A percentile compares a stretch with the other conserved stretches of the same genome.
These are phyloP conservation scores for Cronartium quercuum DNA, from an alignment of 1,284 basidiomycete genomes.

Conservation along the genomic window DNA sequence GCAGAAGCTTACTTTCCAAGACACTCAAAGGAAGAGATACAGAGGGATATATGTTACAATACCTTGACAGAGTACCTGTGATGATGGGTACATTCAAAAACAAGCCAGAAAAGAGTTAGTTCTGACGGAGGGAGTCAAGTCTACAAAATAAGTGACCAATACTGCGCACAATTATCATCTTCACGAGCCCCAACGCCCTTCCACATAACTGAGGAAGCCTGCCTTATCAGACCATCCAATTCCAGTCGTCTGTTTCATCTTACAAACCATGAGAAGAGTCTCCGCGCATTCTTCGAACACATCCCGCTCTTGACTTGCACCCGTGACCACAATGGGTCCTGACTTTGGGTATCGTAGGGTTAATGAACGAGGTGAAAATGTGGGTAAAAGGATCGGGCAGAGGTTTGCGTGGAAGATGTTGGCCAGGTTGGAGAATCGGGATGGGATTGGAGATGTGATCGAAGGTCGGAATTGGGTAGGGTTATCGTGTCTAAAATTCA, in stretches of 20 bases:
- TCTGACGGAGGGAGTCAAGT: too few relatives aligned
- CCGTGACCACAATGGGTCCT: not conserved
- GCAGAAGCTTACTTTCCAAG: too few relatives aligned
- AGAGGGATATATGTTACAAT: too few relatives aligned
- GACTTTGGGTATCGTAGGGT: slow-evolving; percentile 6
- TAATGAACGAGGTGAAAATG: slow-evolving; percentile 12
- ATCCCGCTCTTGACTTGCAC: not conserved
- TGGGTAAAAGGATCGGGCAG: slow-evolving; percentile 3
- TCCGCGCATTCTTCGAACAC: not conserved
- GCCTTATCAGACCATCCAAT: slow-evolving; percentile 12
- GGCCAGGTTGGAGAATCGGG: not conserved
- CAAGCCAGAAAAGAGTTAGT: too few relatives aligned
- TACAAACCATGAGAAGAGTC: not conserved
- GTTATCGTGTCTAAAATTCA: slow-evolving; percentile 5
- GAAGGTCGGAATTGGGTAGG: slow-evolving; percentile 11
- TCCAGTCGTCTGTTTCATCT: slow-evolving; percentile 17
- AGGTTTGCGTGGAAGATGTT: not conserved
- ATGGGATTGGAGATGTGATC: slow-evolving; percentile 35
- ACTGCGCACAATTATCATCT: too few relatives aligned
- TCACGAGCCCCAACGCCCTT: not conserved
- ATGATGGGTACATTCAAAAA: too few relatives aligned
- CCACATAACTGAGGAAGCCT: slow-evolving; percentile 7
- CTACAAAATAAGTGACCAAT: too few relatives aligned
- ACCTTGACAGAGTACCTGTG: too few relatives aligned
- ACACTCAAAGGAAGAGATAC: too few relatives aligned